A percentile compares a stretch with the other conserved stretches of the same genome.
Evolutionary conservation across 1,284 basidiomycete species (phyloP).

Genomic region (Irpex lacteus): DNA sequence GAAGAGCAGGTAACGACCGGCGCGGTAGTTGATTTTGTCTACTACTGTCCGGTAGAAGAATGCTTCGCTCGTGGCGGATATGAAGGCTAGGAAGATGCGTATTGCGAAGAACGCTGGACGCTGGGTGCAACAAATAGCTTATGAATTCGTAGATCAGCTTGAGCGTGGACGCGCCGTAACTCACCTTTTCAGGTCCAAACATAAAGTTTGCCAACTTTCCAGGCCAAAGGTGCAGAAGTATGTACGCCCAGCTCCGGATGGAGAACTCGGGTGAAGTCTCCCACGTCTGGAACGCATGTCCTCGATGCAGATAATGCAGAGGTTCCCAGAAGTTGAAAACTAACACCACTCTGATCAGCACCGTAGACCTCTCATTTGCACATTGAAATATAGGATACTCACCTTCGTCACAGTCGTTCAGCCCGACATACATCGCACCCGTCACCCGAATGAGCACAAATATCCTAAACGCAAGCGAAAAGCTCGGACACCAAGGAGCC

Average conservation of each 20-base stretch:
- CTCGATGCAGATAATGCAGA: constrained; percentile 83
- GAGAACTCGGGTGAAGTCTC: constrained; percentile 90
- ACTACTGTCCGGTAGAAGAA: constrained; percentile 82
- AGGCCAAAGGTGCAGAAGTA: constrained; percentile 73
- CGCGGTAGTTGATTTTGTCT: constrained; percentile 82
- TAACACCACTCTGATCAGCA: constrained; percentile 28
- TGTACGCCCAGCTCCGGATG: constrained; percentile 93
- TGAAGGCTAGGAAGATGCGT: constrained; percentile 74
- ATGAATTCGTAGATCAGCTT: not conserved
- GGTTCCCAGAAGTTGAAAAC: constrained; percentile 99
- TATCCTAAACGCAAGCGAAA: constrained; percentile 81
- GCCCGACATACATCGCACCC: constrained; percentile 95
- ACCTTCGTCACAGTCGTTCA: constrained; percentile 98
- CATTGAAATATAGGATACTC: constrained; percentile 14
- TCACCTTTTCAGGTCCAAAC: constrained; percentile 31
- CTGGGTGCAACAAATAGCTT: constrained; percentile 36
- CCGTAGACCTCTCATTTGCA: not conserved
- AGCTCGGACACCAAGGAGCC: constrained; percentile 81
- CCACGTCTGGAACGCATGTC: constrained; percentile 96
- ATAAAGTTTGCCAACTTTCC: constrained; percentile 29
- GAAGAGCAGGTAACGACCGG: constrained; percentile 90
- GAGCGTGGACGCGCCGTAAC: constrained; percentile 1
- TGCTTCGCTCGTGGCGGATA: constrained; percentile 81
- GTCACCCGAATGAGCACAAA: constrained; percentile 80
- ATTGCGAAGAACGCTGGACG: constrained; percentile 87